Base-by-base conservation (phyloP, 2,329 filamentous ascomycete species). In the Paraconiothyrium brasiliense region DNA sequence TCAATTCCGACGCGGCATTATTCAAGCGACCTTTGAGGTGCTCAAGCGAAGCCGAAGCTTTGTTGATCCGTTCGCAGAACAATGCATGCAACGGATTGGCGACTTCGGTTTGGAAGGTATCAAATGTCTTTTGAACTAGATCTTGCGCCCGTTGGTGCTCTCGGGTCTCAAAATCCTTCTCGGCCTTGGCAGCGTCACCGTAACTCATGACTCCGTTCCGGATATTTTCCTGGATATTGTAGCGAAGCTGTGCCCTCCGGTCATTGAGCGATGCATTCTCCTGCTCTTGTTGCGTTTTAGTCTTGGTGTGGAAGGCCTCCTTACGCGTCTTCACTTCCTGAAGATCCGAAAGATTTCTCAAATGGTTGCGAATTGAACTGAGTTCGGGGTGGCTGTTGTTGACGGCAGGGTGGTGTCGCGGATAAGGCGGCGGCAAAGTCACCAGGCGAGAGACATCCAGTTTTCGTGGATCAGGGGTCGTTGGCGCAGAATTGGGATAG, bases 311-410 rank as follows among this genome's bases (percentile, higher is more conserved):
- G 64, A 85, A 84, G 4, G 74, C 79, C 46, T 88, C 84, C 72
- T 93, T 92, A 1, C 89, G 90, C 0, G 83, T 84, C 60, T 90
- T 86, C 5, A 94, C 81, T 71, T 95, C 92, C 16, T 85, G 84
- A 54, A 97, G 81, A 68, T 95, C 89, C 56, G 89, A 91, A 44
- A 97, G 81, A 1, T 85, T 84, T 14, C 93, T 88, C 22, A 97
- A 91, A 0, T 89, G 86, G 3, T 85, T 88, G 54, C 95, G 89
- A 50, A 92, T 94, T 1, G 88, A 85, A 0, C 90, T 86, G n/a
- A 99, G 85, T 66, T 96, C 91, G 0, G 95, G 95, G 73, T 99
- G 95, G 69, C 88, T 96, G 73, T 98, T 99, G 77, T 97, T 97
- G 16, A 98, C 92, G 0, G 95, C 95, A 9, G 95, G 95, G 71